Percentiles rank a stretch among this genome's conserved stretches.
Evolutionary conservation across 2,329 filamentous ascomycete genomes (phyloP).

Genomic region (Immersiporthe knoxdaviesiana): DNA sequence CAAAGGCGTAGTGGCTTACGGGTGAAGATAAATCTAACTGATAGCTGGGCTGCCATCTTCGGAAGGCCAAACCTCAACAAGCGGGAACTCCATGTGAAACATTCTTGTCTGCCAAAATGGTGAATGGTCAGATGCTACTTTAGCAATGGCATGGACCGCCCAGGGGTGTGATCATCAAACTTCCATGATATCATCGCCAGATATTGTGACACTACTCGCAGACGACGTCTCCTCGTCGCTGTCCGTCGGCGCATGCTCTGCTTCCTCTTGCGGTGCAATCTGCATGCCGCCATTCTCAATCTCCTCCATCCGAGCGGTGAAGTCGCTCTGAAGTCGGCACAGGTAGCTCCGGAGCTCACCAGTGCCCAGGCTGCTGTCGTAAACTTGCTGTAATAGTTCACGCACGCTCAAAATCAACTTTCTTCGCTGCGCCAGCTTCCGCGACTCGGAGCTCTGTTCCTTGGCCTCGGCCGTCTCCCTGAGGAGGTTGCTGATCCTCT

Average conservation of each 20-base stretch:
- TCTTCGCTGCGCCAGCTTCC: constrained; percentile 64
- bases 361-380: constrained; percentile 66
- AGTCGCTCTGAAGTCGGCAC: constrained; percentile 71
- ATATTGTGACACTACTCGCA: background rate
- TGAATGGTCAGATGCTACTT: background rate
- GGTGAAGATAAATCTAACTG: too few relatives aligned
- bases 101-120: background rate
- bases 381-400: constrained; percentile 72
- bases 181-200: constrained; percentile 11
- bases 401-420: constrained; percentile 74
- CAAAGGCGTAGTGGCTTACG: too few relatives aligned
- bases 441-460: constrained; percentile 60
- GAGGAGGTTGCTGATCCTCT: constrained; percentile 66
- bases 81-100: too few relatives aligned
- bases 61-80: too few relatives aligned
- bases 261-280: background rate
- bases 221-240: background rate
- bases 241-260: background rate
- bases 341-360: constrained; percentile 67
- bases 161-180: background rate
- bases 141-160: background rate
- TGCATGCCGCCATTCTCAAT: constrained; percentile 49
- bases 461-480: constrained; percentile 59
- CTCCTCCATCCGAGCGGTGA: constrained; percentile 70
- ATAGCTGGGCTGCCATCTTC: too few relatives aligned